Evolutionary conservation across 257 asterid genomes (phyloP), one percentile per base, ranked within the genome.

Genomic region (Nicotiana noctiflora): DNA sequence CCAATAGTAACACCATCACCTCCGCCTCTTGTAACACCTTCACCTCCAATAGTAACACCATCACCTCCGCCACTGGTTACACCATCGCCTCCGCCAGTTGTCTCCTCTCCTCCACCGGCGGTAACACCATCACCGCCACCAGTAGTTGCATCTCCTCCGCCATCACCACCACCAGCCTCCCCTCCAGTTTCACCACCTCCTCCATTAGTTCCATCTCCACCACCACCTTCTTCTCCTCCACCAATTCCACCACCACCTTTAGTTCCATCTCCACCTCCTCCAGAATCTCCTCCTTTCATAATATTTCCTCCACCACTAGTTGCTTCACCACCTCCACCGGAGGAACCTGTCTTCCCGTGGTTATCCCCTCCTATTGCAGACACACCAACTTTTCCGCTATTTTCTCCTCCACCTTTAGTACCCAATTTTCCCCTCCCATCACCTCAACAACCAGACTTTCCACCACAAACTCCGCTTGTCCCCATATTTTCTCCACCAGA

Each of bases 41-140:
- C 88, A 25, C 86, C 86, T 2, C 31, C 23, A 9, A 0, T 53
- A 17, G 46, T 32, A 49, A 32, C n/a, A 8, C 52, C 82, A 1
- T 55, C 81, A 1, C 83, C 86, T n/a, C 85, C 86, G 2, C 83
- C 84, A 3, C 9, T 63, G 2, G 64, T 72, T 13, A 51, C 61
- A 0, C 44, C 85, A 1, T 79, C 83, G 9, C 67, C 86, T 15
- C 86, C 88, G 6, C 85, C 82, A 4, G 82, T 80, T 2, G 44
- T 75, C 4, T 4, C 51, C 2, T 57, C 77, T 19, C 68, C 86
- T 0, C 84, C 85, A 0, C 86, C 86, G 1, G 46, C 31, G 1
- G 64, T 67, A 9, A 21, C 86, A 1, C 83, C 88, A 32, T 82
- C 86, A 44, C 84, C 83, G 12, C 87, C 89, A 0, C 89, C 78